These are phyloP conservation scores for Ustilago hordei DNA, from an alignment of 1,284 basidiomycete genomes.

Conservation along the genomic window DNA sequence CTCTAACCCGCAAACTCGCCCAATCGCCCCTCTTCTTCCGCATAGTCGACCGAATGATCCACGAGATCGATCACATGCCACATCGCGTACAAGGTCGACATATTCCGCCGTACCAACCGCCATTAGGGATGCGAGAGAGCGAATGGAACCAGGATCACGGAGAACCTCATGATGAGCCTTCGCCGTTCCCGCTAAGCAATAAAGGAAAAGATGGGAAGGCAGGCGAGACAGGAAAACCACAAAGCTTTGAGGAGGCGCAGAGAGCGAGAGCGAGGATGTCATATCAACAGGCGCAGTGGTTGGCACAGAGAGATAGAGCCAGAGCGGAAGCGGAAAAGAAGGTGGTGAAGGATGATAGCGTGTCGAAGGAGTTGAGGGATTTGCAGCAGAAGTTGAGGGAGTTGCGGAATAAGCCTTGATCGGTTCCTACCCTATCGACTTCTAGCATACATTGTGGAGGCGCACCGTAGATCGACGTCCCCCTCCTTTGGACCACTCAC, in stretches of 20 bases:
- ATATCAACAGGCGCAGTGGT: conserved; percentile 40
- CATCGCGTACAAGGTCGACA: conserved; percentile 53
- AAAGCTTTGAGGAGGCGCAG: conserved; percentile 44
- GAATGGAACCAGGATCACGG: conserved; percentile 53
- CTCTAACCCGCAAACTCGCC: conserved; percentile 53
- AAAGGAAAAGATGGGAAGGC: conserved; percentile 7
- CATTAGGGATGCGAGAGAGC: conserved; percentile 53
- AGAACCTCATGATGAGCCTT: conserved; percentile 58
- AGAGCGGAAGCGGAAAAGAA: conserved; percentile 26
- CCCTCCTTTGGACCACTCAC: not conserved
- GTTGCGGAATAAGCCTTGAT: conserved; percentile 25
- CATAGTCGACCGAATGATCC: conserved; percentile 58
- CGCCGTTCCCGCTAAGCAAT: conserved; percentile 31
- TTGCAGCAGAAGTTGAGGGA: conserved; percentile 51
- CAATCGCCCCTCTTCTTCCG: conserved; percentile 58
- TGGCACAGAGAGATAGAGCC: conserved; percentile 38
- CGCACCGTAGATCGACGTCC: not conserved
- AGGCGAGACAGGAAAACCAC: not conserved
- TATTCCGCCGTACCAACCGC: conserved; percentile 53
- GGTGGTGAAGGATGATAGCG: conserved; percentile 22
- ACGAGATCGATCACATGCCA: conserved; percentile 61
- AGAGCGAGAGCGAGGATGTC: conserved; percentile 38
- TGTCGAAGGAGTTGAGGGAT: conserved; percentile 44
- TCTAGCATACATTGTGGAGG: not conserved
- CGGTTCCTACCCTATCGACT: no score